Percentiles rank a stretch among this genome's conserved stretches.
Conservation (phyloP, 2,329 filamentous ascomycete genomes). For the Ambrosiella xylebori region DNA sequence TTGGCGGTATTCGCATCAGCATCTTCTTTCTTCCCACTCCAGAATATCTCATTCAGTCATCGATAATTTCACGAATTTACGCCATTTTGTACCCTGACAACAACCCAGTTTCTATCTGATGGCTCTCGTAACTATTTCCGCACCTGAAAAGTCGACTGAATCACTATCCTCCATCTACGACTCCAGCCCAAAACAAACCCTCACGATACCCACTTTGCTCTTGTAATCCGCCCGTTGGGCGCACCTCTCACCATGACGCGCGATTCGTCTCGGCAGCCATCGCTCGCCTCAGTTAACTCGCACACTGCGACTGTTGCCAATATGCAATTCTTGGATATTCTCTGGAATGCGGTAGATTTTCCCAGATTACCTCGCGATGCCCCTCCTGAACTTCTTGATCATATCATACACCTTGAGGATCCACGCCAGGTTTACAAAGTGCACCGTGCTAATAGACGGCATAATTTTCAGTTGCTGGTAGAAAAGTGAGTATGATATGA, state of each 20-base stretch:
- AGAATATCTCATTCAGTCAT: no score
- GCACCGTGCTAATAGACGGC: constrained; percentile 41
- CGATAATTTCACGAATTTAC: no score
- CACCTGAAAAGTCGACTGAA: no score
- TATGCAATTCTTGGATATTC: constrained; percentile 33
- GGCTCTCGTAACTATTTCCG: no score
- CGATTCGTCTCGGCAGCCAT: constrained; percentile 8
- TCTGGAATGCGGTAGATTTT: constrained; percentile 46
- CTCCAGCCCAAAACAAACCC: background rate
- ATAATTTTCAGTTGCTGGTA: constrained; percentile 48
- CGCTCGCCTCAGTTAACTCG: background rate
- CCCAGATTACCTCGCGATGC: constrained; percentile 42
- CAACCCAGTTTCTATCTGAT: no score
- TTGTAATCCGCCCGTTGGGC: background rate
- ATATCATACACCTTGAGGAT: constrained; percentile 42
- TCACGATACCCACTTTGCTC: background rate
- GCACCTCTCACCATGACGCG: constrained; percentile 7
- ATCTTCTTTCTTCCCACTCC: no score
- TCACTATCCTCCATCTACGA: background rate
- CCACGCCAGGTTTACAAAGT: constrained; percentile 44
- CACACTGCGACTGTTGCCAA: constrained; percentile 18
- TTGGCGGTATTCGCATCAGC: no score
- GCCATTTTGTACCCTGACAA: no score
- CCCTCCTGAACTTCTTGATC: constrained; percentile 36
- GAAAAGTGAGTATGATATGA: constrained; percentile 34